These are phyloP conservation scores for Ustilago bromivora DNA, from an alignment of 1,284 basidiomycete genomes.

Conservation along the genomic window DNA sequence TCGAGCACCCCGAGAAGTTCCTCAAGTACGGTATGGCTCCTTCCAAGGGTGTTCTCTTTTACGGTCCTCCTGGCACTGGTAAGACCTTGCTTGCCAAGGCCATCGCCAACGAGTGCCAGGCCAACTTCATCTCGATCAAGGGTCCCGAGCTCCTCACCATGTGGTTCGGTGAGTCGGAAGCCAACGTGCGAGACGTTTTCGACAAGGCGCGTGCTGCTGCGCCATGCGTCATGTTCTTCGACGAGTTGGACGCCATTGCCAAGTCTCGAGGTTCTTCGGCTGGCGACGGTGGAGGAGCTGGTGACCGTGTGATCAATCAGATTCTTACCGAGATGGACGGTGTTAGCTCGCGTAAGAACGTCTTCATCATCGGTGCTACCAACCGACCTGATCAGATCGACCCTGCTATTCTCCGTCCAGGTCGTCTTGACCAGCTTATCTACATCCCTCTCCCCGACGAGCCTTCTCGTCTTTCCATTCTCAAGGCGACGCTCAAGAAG, in stretches of 20 bases:
- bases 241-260: constrained; percentile 98
- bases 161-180: constrained; percentile 99
- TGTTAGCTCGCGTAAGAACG: constrained; percentile 98
- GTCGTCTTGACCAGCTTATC: constrained; percentile 84
- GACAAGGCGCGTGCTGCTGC: constrained; percentile 99
- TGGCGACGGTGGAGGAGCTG: constrained; percentile 92
- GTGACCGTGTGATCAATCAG: constrained; percentile 97
- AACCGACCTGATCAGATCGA: constrained; percentile 99
- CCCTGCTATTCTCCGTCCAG: constrained; percentile 93
- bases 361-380: constrained; percentile 98
- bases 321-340: constrained; percentile 99
- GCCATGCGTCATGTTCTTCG: constrained; percentile 99
- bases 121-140: constrained; percentile 97
- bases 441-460: constrained; percentile 83
- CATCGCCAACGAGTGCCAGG: constrained; percentile 99
- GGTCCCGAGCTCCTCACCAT: constrained; percentile 94
- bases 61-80: constrained; percentile 96
- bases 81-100: constrained; percentile 95
- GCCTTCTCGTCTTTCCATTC: constrained; percentile 87
- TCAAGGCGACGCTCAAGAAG: constrained; percentile 90
- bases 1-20: constrained; percentile 99
- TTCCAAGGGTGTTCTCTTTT: constrained; percentile 97
- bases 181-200: constrained; percentile 98
- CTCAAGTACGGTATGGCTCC: constrained; percentile 99
- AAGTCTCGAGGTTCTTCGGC: constrained; percentile 87